phyloP scores from a whole-genome alignment of 2,329 filamentous ascomycete genomes.

The Alternaria burnsii region DNA sequence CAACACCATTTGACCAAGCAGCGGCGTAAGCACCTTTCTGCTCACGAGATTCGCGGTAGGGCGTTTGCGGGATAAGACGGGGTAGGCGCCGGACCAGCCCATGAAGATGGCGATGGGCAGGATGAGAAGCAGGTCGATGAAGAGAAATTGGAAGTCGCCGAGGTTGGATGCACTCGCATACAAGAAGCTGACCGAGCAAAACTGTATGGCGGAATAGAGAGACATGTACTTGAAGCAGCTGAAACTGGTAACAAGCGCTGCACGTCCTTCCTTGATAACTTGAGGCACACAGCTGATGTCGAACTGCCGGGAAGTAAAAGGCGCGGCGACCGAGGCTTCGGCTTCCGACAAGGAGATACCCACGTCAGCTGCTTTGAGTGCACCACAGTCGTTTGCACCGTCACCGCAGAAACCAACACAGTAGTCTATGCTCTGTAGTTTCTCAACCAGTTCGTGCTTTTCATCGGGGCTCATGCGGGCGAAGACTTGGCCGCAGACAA shows the following conservation, averaged over 20 bases:
- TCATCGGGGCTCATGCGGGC: constrained; percentile 99
- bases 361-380: constrained; percentile 95
- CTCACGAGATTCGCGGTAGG: constrained; percentile 93
- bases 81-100: constrained; percentile 92
- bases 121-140: constrained; percentile 92
- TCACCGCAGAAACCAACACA: constrained; percentile 96
- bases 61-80: constrained; percentile 78
- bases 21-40: constrained; percentile 86
- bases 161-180: constrained; percentile 94
- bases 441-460: constrained; percentile 97
- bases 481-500: constrained; percentile 90
- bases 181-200: constrained; percentile 94
- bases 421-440: constrained; percentile 94
- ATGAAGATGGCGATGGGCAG: constrained; percentile 98
- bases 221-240: constrained; percentile 99
- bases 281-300: constrained; percentile 95
- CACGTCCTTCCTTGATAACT: constrained; percentile 91
- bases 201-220: constrained; percentile 98
- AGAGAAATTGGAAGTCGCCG: constrained; percentile 97
- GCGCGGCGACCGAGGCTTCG: constrained; percentile 96
- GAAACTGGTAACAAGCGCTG: constrained; percentile 96
- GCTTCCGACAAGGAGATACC: constrained; percentile 97
- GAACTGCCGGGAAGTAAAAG: constrained; percentile 94
- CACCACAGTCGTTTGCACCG: constrained; percentile 96
- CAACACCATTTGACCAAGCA: constrained; percentile 87